Conservation (phyloP, 805 yeast species). For the Lipomyces chichibuensis region DNA sequence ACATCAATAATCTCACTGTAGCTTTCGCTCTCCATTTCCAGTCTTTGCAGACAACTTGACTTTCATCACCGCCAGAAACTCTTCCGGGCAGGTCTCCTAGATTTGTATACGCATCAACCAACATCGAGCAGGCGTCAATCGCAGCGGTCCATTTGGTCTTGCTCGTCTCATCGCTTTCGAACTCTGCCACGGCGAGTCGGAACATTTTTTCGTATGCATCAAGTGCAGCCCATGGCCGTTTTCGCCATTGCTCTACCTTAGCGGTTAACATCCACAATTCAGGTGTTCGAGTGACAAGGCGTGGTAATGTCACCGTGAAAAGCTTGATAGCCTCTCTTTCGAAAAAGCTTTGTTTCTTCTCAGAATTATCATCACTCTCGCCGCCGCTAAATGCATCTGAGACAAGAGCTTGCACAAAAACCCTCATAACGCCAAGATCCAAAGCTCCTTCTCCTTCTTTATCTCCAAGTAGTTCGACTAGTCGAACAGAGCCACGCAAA, state of each 20-base stretch:
- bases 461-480: slow-evolving; percentile 61
- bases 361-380: slow-evolving; percentile 38
- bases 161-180: slow-evolving; percentile 64
- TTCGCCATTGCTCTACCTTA: slow-evolving; percentile 82
- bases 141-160: slow-evolving; percentile 75
- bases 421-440: slow-evolving; percentile 76
- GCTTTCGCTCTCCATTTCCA: slow-evolving; percentile 86
- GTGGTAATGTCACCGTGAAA: slow-evolving; percentile 68
- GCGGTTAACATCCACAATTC: slow-evolving; percentile 85
- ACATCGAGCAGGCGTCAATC: slow-evolving; percentile 73
- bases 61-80: slow-evolving; percentile 73
- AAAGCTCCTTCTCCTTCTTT: slow-evolving; percentile 63
- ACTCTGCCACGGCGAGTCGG: slow-evolving; percentile 62
- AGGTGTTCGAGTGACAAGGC: slow-evolving; percentile 64
- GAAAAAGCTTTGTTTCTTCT: slow-evolving; percentile 53
- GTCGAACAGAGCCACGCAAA: slow-evolving; percentile 67
- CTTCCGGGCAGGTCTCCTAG: slow-evolving; percentile 68
- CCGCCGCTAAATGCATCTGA: slow-evolving; percentile 52
- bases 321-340: slow-evolving; percentile 72
- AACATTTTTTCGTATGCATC: slow-evolving; percentile 86
- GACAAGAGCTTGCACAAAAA: slow-evolving; percentile 66
- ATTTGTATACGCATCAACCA: slow-evolving; percentile 83
- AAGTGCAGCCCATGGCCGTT: slow-evolving; percentile 83
- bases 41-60: slow-evolving; percentile 73
- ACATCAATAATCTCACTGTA: slow-evolving; percentile 70